Evolutionary conservation across 805 yeast genomes (phyloP), one percentile per base, ranked within the genome.

Genomic region (Kuraishia floccosa): DNA sequence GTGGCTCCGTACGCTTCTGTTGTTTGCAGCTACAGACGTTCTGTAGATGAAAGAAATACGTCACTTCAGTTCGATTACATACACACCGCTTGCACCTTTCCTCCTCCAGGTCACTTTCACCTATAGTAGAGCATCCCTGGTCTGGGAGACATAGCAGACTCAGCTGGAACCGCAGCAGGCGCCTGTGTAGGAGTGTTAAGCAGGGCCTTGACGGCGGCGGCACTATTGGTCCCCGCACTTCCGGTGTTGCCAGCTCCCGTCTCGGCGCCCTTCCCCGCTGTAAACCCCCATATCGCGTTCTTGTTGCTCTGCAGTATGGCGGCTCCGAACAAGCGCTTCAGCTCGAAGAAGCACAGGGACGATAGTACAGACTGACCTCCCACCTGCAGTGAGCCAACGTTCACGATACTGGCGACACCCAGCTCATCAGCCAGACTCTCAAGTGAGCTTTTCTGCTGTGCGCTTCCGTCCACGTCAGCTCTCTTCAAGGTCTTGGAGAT

Each of bases 351-450:
- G 37, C 82, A 74, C 38, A 77, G 63, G 57, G 72, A 66, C 6
- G 81, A 69, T 39, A 79, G 58, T 38, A 76, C 63, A 14, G 75
- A 66, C 44, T 68, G 75, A 4, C 75, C 86, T 44, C 72, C 83
- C 45, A 68, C 76, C 39, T 58, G 79, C 38, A 55, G 71, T 49
- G 53, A 72, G 12, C 32, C 30, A 27, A 68, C 52, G 21, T 62
- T 52, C 3, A 69, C 69, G 21, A 74, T 65, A 30, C 78, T 71
- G 10, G 81, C 79, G 29, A 79, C 66, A 5, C 76, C 74, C 32
- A 79, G 56, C 33, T 78, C 87, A 44, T 79, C 87, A 1, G 85
- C 81, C 35, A 79, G 54, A 32, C 64, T 61, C 43, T 78, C 83
- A 24, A 79, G 57, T 2, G 76, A 63, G 12, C 67, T 63, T 39